Conservation (phyloP, 2,329 filamentous ascomycete genomes). For the Cercospora zeina region DNA sequence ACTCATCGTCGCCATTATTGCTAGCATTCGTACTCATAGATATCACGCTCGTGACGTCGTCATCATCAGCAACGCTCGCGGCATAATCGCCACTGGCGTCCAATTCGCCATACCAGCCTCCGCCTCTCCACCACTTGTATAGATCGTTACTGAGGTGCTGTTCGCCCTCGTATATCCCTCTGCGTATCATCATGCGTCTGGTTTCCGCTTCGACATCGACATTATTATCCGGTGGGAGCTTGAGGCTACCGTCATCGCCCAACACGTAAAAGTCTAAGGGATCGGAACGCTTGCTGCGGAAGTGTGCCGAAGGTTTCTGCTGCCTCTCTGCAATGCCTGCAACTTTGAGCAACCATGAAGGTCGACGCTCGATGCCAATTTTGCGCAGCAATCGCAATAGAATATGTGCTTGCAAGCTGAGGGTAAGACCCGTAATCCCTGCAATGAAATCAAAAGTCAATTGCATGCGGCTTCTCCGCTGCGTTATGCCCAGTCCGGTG, state of each 20-base stretch:
- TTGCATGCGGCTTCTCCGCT: conserved; percentile 75
- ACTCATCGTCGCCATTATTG: conserved; percentile 47
- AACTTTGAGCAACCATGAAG: conserved; percentile 62
- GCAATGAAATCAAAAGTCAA: conserved; percentile 74
- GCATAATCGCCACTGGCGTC: conserved; percentile 80
- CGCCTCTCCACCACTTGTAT: conserved; percentile 81
- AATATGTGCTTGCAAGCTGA: conserved; percentile 59
- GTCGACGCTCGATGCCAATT: conserved; percentile 62
- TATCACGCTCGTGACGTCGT: conserved; percentile 78
- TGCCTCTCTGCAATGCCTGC: conserved; percentile 47
- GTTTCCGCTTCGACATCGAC: conserved; percentile 82
- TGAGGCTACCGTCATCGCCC: conserved; percentile 53
- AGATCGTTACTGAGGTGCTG: conserved; percentile 69
- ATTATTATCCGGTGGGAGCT: conserved; percentile 60
- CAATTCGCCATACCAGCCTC: conserved; percentile 79
- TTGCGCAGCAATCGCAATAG: conserved; percentile 57
- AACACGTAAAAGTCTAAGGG: conserved; percentile 55
- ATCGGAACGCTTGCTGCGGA: conserved; percentile 24
- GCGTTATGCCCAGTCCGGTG: conserved; percentile 73
- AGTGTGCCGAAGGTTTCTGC: conserved; percentile 31
- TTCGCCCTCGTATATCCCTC: conserved; percentile 55
- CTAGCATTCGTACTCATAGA: conserved; percentile 58
- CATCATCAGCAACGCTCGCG: conserved; percentile 59
- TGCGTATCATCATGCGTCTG: conserved; percentile 59
- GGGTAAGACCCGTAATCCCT: conserved; percentile 67